Conservation (phyloP, 2,329 filamentous ascomycete genomes). For the Penicillium rolfsii region DNA sequence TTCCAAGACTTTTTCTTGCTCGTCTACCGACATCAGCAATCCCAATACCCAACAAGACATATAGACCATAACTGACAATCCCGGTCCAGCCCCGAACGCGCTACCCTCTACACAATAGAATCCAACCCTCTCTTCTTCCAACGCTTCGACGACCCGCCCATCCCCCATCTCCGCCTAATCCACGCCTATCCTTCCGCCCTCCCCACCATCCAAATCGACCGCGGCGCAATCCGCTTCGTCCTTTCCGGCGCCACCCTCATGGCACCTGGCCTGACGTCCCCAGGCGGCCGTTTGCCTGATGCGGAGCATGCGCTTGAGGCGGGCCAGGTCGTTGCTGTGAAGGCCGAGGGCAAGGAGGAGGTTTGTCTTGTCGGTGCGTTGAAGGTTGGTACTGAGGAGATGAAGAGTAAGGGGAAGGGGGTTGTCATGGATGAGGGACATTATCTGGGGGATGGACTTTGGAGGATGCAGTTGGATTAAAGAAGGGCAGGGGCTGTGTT, state of each 20-base stretch:
- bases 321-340: conserved; percentile 83
- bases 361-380: conserved; percentile 85
- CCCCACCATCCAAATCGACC: conserved; percentile 83
- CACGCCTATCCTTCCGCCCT: conserved; percentile 88
- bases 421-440: conserved; percentile 92
- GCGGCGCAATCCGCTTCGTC: conserved; percentile 95
- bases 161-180: conserved; percentile 86
- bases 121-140: conserved; percentile 86
- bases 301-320: conserved; percentile 67
- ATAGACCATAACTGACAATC: conserved; percentile 7
- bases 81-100: conserved; percentile 70
- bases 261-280: conserved; percentile 87
- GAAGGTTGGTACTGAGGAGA: conserved; percentile 83
- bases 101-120: conserved; percentile 83
- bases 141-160: conserved; percentile 72
- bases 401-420: conserved; percentile 92
- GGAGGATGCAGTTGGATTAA: conserved; percentile 68
- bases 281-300: conserved; percentile 77
- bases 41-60: background rate
- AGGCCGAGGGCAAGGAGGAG: conserved; percentile 90
- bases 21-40: too few species aligned
- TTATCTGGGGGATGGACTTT: conserved; percentile 91
- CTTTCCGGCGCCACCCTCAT: conserved; percentile 91
- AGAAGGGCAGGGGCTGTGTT: background rate
- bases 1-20: background rate